Conservation (phyloP, 257 asterid genomes). For the Cordia subcordata region DNA sequence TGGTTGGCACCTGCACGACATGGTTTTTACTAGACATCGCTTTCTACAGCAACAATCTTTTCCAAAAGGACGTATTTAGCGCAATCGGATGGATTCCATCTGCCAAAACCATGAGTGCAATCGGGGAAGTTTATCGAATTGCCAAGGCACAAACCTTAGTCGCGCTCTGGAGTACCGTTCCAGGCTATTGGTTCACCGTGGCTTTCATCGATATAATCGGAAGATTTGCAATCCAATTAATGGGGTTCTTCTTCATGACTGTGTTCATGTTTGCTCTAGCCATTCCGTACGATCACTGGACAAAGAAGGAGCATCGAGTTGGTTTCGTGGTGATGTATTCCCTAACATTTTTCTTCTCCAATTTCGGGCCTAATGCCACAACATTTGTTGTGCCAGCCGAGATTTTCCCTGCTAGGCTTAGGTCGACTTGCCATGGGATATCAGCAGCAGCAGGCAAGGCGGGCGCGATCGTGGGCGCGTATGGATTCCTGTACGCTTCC, state of each 20-base stretch:
- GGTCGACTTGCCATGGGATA: slow-evolving; percentile 16
- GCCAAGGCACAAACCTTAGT: slow-evolving; percentile 20
- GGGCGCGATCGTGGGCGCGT: slow-evolving; percentile 23
- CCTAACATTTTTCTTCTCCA: slow-evolving; percentile 15
- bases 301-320: background rate
- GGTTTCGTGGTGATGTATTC: slow-evolving; percentile 16
- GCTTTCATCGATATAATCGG: slow-evolving; percentile 11
- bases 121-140: slow-evolving; percentile 4
- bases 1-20: slow-evolving; percentile 10
- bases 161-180: slow-evolving; percentile 17
- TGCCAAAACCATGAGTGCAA: slow-evolving; percentile 9
- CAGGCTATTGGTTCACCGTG: slow-evolving; percentile 18
- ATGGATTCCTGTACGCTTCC: slow-evolving; percentile 21
- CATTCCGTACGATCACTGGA: slow-evolving; percentile 18
- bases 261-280: slow-evolving; percentile 19
- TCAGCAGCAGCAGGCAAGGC: slow-evolving; percentile 26
- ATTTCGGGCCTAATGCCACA: slow-evolving; percentile 19
- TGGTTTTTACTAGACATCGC: slow-evolving; percentile 21
- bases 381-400: slow-evolving; percentile 23
- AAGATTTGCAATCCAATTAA: slow-evolving; percentile 16
- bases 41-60: slow-evolving; percentile 20
- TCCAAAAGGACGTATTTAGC: slow-evolving; percentile 12
- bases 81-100: slow-evolving; percentile 17
- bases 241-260: slow-evolving; percentile 18
- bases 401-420: slow-evolving; percentile 15